A percentile compares a stretch with the other conserved stretches of the same genome.
phyloP scores from a whole-genome alignment of 148 eudicot species.

The Dianthus caryophyllus region DNA sequence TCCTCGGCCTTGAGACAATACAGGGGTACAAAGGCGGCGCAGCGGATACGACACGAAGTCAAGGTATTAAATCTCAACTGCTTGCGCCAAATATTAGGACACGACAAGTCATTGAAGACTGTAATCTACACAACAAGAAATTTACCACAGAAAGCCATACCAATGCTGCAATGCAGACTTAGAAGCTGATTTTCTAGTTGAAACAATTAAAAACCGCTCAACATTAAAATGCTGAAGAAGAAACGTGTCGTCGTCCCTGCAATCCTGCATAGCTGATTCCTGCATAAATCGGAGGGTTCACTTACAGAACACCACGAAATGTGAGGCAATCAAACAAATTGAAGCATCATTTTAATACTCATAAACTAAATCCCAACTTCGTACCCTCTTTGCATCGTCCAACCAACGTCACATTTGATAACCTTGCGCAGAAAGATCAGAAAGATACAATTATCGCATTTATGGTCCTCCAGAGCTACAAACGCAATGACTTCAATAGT shows the following conservation, averaged over 20 bases:
- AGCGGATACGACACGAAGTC: no score
- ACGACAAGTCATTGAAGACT: no score
- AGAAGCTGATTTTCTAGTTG: not conserved
- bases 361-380: not conserved
- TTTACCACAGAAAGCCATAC: not conserved
- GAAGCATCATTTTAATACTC: not conserved
- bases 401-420: not conserved
- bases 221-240: not conserved
- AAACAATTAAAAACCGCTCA: not conserved
- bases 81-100: no score
- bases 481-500: not conserved
- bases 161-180: not conserved
- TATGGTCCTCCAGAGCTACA: not conserved
- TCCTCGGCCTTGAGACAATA: no score
- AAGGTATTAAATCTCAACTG: no score
- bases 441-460: not conserved
- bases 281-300: not conserved
- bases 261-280: not conserved
- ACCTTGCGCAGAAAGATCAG: conserved; percentile 3
- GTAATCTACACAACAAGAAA: not conserved
- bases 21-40: no score
- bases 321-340: not conserved
- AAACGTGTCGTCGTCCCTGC: not conserved
- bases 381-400: not conserved
- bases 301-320: not conserved